Percentiles rank a stretch among this genome's conserved stretches.
Evolutionary conservation across 164 flowering plant species (phyloP).

Genomic region (Litsea cubeba): DNA sequence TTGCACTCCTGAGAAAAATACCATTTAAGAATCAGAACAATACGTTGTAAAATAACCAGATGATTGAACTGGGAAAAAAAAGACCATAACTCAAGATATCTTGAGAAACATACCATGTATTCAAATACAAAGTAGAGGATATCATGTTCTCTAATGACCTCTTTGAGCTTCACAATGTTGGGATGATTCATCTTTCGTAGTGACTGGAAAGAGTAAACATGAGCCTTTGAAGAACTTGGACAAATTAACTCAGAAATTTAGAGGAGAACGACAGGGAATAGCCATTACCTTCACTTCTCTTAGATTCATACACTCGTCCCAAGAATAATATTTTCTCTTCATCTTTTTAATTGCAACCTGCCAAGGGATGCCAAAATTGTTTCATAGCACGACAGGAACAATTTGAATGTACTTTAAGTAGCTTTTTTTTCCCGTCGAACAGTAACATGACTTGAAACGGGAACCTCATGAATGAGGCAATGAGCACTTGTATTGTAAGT

Average conservation of each 20-base stretch:
- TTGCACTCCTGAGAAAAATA: constrained; percentile 67
- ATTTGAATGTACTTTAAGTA: background rate
- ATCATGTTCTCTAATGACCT: constrained; percentile 89
- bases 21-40: background rate
- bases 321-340: constrained; percentile 91
- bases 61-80: background rate
- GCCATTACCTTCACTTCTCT: constrained; percentile 91
- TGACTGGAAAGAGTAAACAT: constrained; percentile 51
- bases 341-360: constrained; percentile 96
- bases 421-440: too few relatives aligned
- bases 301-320: constrained; percentile 96
- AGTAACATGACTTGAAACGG: too few relatives aligned
- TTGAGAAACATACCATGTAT: constrained; percentile 61
- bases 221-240: background rate
- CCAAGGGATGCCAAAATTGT: background rate
- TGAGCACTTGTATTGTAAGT: too few relatives aligned
- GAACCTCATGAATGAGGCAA: too few relatives aligned
- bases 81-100: too few relatives aligned
- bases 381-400: background rate
- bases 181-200: constrained; percentile 91
- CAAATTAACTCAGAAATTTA: background rate
- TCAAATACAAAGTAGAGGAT: constrained; percentile 88
- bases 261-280: background rate
- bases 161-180: constrained; percentile 94
- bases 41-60: background rate